Percentiles rank a stretch among this genome's conserved stretches.
These are phyloP conservation scores for Leccinum ochraceum DNA, from an alignment of 768 basidiomycete species.

Conservation along the genomic window DNA sequence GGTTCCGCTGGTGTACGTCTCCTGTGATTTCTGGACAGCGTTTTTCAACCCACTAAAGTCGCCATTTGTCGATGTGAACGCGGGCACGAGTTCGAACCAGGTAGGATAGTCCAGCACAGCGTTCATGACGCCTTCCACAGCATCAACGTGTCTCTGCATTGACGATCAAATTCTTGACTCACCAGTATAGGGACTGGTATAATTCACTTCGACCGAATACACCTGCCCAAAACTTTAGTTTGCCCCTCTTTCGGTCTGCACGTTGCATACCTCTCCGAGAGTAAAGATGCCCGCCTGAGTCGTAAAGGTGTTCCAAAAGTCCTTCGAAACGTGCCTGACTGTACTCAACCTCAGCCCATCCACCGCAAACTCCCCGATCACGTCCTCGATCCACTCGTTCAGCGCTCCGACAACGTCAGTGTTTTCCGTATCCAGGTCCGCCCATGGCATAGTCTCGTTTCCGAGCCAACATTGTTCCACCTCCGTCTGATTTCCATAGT, in stretches of 20 bases:
- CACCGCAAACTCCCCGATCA: slow-evolving; percentile 48
- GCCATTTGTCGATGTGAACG: slow-evolving; percentile 38
- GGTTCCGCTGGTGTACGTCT: slow-evolving; percentile 39
- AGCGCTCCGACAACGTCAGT: slow-evolving; percentile 42
- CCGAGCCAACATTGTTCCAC: slow-evolving; percentile 65
- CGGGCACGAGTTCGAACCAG: slow-evolving; percentile 44
- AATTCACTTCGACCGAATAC: slow-evolving; percentile 40
- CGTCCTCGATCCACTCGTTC: slow-evolving; percentile 48
- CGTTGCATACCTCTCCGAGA: slow-evolving; percentile 48
- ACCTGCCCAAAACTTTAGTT: slow-evolving; percentile 33
- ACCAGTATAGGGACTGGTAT: slow-evolving; percentile 44
- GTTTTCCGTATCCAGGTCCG: slow-evolving; percentile 59
- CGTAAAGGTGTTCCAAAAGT: slow-evolving; percentile 57
- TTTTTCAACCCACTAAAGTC: slow-evolving; percentile 35
- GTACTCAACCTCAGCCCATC: slow-evolving; percentile 63
- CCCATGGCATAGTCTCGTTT: slow-evolving; percentile 50
- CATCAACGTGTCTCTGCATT: background rate
- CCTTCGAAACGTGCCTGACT: slow-evolving; percentile 54
- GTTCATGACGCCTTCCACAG: slow-evolving; percentile 40
- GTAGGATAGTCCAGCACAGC: slow-evolving; percentile 52
- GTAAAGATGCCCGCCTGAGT: slow-evolving; percentile 50
- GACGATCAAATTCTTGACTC: slow-evolving; percentile 12
- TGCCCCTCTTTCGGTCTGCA: slow-evolving; percentile 23
- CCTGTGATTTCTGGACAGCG: slow-evolving; percentile 34
- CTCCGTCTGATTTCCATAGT: slow-evolving; percentile 47